These are phyloP conservation scores for Ascochyta rabiei DNA, from an alignment of 2,329 filamentous ascomycete genomes.

Conservation along the genomic window DNA sequence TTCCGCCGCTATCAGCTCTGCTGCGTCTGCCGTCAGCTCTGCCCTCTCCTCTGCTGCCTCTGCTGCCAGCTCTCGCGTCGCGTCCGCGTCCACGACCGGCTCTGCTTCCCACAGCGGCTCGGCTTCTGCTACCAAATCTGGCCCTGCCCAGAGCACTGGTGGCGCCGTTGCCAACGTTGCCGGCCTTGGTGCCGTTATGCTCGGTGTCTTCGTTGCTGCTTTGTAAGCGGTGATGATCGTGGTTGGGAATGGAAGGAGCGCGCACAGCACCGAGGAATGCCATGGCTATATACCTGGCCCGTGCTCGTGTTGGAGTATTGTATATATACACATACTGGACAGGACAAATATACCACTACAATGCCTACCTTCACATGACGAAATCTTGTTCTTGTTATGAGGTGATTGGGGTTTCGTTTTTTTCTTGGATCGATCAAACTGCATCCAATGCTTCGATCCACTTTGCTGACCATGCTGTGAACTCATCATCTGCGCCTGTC, in stretches of 20 bases:
- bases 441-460: conserved; percentile 57
- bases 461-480: conserved; percentile 74
- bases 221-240: conserved; percentile 22
- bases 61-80: neutral
- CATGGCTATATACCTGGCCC: conserved; percentile 11
- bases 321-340: conserved; percentile 6
- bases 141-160: conserved; percentile 22
- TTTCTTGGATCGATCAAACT: conserved; percentile 16
- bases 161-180: conserved; percentile 29
- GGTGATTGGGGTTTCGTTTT: neutral
- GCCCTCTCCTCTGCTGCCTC: conserved; percentile 11
- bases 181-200: conserved; percentile 28
- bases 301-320: conserved; percentile 2
- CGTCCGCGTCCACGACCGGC: conserved; percentile 7
- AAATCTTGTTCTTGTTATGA: neutral
- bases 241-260: neutral
- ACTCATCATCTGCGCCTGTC: conserved; percentile 73
- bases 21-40: conserved; percentile 4
- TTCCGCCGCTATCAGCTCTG: neutral
- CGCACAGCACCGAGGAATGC: conserved; percentile 11
- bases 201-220: conserved; percentile 11
- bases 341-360: conserved; percentile 9
- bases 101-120: conserved; percentile 8
- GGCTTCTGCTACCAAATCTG: conserved; percentile 8
- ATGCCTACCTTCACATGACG: neutral